These are phyloP conservation scores for Linnemannia zychae DNA, from an alignment of 192 early-diverging fungal genomes.

Conservation along the genomic window DNA sequence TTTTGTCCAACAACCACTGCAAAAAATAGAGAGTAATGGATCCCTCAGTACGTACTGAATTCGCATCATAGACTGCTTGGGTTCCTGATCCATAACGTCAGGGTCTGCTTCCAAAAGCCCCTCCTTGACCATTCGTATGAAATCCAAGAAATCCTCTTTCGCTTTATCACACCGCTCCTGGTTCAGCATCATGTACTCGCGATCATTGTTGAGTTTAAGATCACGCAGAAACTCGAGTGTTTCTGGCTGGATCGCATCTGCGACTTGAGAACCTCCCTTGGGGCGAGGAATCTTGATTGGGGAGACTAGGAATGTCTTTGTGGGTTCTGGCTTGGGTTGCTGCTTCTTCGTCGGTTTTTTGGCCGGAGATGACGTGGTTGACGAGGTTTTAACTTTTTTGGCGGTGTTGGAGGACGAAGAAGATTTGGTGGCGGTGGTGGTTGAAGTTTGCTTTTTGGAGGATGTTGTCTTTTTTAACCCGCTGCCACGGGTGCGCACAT, in stretches of 20 bases:
- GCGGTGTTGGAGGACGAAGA: background rate
- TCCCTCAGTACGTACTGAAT: constrained; percentile 64
- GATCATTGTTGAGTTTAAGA: constrained; percentile 63
- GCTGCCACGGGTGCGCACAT: background rate
- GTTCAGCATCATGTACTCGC: constrained; percentile 61
- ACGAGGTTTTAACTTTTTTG: background rate
- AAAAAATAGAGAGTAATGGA: background rate
- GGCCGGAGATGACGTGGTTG: background rate
- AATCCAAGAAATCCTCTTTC: constrained; percentile 62
- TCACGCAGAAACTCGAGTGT: constrained; percentile 63
- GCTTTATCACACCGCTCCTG: constrained; percentile 51
- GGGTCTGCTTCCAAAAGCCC: constrained; percentile 59
- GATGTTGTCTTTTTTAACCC: background rate
- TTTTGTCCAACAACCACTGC: background rate
- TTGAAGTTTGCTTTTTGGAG: background rate
- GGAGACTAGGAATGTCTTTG: constrained; percentile 12
- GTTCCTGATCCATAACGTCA: constrained; percentile 55
- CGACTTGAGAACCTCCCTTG: constrained; percentile 40
- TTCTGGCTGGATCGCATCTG: constrained; percentile 65
- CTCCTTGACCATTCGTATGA: constrained; percentile 58
- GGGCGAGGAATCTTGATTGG: constrained; percentile 53
- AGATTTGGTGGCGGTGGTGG: background rate
- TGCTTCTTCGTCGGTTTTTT: constrained; percentile 7
- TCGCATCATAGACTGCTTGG: constrained; percentile 62
- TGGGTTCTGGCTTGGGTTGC: constrained; percentile 8